phyloP scores from a whole-genome alignment of 2,329 filamentous ascomycete species.

The Aspergillus glaucus region DNA sequence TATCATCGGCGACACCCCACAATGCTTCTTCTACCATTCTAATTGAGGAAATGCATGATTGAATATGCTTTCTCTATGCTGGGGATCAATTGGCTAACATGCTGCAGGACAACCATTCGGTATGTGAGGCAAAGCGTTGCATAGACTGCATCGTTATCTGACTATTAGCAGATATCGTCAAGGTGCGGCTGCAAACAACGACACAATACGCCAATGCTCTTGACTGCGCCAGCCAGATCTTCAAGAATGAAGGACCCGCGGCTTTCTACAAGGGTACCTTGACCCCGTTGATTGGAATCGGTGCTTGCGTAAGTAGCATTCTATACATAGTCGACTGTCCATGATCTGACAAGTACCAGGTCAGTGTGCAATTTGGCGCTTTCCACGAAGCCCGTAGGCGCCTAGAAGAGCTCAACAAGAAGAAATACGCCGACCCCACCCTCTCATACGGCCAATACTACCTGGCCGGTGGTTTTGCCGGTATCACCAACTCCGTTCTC shows the following conservation, averaged over 20 bases:
- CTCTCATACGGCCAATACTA: conserved; percentile 86
- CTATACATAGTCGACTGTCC: background rate
- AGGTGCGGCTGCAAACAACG: conserved; percentile 91
- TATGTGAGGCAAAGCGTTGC: conserved; percentile 30
- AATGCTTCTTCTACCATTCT: too few relatives aligned
- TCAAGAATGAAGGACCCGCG: conserved; percentile 75
- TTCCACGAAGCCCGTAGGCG: conserved; percentile 88
- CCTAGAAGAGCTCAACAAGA: conserved; percentile 69
- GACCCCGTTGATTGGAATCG: conserved; percentile 90
- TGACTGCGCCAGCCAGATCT: conserved; percentile 75
- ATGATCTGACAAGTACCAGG: conserved; percentile 25
- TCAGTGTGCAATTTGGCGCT: conserved; percentile 94
- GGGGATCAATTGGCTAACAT: conserved; percentile 18
- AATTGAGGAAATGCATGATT: too few relatives aligned
- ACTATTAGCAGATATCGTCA: conserved; percentile 70
- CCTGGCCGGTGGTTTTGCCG: conserved; percentile 82
- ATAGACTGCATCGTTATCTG: conserved; percentile 10
- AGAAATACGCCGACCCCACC: conserved; percentile 36
- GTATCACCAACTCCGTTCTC: conserved; percentile 79
- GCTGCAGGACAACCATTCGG: conserved; percentile 58
- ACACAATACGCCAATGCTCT: conserved; percentile 73
- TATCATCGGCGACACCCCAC: too few relatives aligned
- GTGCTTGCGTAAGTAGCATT: conserved; percentile 65
- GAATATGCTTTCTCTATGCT: too few relatives aligned
- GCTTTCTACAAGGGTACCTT: conserved; percentile 99